Base-by-base conservation (phyloP, 2,329 filamentous ascomycete genomes). In the Calonectria fujianensis region DNA sequence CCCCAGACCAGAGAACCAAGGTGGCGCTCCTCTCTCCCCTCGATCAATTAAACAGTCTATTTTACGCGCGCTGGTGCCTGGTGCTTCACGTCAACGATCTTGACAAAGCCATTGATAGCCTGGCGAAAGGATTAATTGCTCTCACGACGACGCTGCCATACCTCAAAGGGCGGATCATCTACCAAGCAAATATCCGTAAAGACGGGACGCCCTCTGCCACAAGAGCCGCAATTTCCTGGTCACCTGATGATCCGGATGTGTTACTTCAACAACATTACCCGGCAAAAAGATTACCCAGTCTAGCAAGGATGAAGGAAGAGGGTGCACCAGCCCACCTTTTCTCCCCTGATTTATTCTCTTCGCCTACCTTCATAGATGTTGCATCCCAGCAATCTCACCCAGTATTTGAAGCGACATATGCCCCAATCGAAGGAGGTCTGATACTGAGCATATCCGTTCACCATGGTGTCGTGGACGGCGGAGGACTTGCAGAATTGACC, bases 301-400 rank as follows among this genome's bases (percentile, higher is more conserved):
- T 52, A 52, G 50, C 50, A 31, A 52, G 27, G 50, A 52, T 52
- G 50, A 31, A 52, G 50, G 50, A 52, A 52, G 50, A 52, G 50
- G 50, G 50, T 52, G 50, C 50, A 52, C 50, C 50, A 52, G 50
- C 27, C 27, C 50, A 52, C 27, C 27, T 29, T 31, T 52, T 52
- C 27, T 52, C 50, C 3, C 29, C 18, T 52, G 50, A 52, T 52
- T 18, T 52, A 31, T 52, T 14, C 5, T 14, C 50, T 31, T 16
- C 20, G 24, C 50, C 50, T 18, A 52, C 50, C 27, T 52, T 52
- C 27, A 52, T 52, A 52, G 27, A 52, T 31, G 27, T 52, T 31
- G 50, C 50, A 27, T 29, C 50, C 24, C 50, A 24, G 13, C 50
- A 29, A 52, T 31, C 24, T 31, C 50, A 52, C 24, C 50, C 50